Evolutionary conservation across 768 basidiomycete species (phyloP).

Genomic region (Xanthoconium purpureum): DNA sequence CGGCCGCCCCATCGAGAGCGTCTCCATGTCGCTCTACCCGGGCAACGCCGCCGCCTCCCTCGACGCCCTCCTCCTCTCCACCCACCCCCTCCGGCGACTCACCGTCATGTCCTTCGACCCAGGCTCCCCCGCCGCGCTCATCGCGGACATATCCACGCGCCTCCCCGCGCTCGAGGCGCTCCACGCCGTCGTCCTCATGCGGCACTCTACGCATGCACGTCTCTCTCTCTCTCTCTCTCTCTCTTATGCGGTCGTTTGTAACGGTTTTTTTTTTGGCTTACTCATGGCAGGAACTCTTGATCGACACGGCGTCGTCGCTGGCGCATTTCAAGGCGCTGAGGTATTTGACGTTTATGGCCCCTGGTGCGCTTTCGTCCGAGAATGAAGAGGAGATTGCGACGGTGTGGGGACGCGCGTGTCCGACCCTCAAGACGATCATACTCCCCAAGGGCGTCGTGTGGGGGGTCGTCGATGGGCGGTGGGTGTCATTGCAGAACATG

Average conservation of each 20-base stretch:
- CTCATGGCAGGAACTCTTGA: constrained; percentile 43
- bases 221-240: neutral
- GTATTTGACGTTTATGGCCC: constrained; percentile 63
- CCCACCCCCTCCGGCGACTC: constrained; percentile 43
- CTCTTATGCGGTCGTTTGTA: too few species aligned
- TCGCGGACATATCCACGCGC: constrained; percentile 46
- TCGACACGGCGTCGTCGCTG: constrained; percentile 40
- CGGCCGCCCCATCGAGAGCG: constrained; percentile 47
- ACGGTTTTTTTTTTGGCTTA: too few species aligned
- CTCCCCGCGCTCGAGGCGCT: constrained; percentile 55
- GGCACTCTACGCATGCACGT: constrained; percentile 47
- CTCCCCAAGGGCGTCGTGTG: constrained; percentile 61
- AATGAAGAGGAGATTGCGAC: constrained; percentile 53
- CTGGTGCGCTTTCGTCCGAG: constrained; percentile 23
- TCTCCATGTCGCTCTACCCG: constrained; percentile 52
- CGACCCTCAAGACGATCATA: constrained; percentile 61
- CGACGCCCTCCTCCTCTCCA: constrained; percentile 40
- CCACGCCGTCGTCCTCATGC: constrained; percentile 55
- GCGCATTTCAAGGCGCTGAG: constrained; percentile 40
- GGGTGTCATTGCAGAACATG: constrained; percentile 23
- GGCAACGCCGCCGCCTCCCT: constrained; percentile 40
- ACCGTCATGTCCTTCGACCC: constrained; percentile 61
- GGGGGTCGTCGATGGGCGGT: constrained; percentile 38
- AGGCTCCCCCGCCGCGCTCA: constrained; percentile 40
- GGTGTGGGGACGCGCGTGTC: constrained; percentile 55